These are phyloP conservation scores for Termitomyces sp. DNA, from an alignment of 768 basidiomycete species.

Conservation along the genomic window DNA sequence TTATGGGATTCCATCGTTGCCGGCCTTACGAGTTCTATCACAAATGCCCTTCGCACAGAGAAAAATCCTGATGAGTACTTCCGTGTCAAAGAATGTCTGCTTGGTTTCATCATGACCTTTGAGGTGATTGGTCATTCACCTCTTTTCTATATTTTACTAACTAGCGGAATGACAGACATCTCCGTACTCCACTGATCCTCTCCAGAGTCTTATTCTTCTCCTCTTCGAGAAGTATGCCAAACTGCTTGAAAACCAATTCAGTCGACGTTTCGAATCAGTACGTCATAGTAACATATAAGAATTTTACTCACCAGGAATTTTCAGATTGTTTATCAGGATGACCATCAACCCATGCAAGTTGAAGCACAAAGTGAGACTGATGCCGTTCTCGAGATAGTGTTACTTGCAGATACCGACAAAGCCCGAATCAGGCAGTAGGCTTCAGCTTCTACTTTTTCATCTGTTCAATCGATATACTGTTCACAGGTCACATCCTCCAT, in stretches of 20 bases:
- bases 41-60: slow-evolving; percentile 65
- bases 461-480: neutral
- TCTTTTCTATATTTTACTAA: neutral
- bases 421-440: slow-evolving; percentile 52
- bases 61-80: slow-evolving; percentile 79
- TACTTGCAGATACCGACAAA: slow-evolving; percentile 68
- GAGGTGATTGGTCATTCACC: slow-evolving; percentile 49
- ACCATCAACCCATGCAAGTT: slow-evolving; percentile 82
- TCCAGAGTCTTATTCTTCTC: slow-evolving; percentile 80
- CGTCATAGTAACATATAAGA: neutral
- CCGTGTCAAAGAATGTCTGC: slow-evolving; percentile 74
- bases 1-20: slow-evolving; percentile 87
- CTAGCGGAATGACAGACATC: slow-evolving; percentile 51
- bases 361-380: slow-evolving; percentile 57
- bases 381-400: slow-evolving; percentile 73
- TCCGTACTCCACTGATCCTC: slow-evolving; percentile 75
- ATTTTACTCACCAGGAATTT: neutral
- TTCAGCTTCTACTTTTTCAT: neutral
- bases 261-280: slow-evolving; percentile 76
- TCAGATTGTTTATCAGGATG: slow-evolving; percentile 82
- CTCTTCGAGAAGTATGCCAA: slow-evolving; percentile 88
- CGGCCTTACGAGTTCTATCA: slow-evolving; percentile 68
- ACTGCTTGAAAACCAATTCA: slow-evolving; percentile 77
- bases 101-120: slow-evolving; percentile 85
- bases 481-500: slow-evolving; percentile 57